Conservation (phyloP, 169 alveolate genomes). For the Toxoplasma gondii region DNA sequence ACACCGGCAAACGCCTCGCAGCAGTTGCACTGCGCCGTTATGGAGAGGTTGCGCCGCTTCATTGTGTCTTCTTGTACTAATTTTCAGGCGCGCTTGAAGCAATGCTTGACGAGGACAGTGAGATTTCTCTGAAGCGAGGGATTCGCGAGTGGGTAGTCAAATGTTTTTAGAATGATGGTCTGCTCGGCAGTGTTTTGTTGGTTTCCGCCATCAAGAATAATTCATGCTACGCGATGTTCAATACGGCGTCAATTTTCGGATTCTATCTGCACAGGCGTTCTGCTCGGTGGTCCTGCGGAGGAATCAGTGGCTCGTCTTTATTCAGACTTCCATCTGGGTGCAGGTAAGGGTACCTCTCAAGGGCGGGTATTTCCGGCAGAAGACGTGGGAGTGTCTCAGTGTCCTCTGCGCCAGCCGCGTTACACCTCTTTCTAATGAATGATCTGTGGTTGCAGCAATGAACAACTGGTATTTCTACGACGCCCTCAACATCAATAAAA, state of each 20-base stretch:
- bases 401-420: background rate
- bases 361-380: background rate
- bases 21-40: too few relatives aligned
- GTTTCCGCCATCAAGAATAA: too few relatives aligned
- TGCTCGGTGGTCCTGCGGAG: background rate
- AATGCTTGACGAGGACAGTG: background rate
- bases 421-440: background rate
- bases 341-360: background rate
- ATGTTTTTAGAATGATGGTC: too few relatives aligned
- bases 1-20: too few relatives aligned
- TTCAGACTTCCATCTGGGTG: background rate
- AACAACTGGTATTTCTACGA: slow-evolving; percentile 21
- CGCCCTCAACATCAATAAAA: background rate
- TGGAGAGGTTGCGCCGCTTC: too few relatives aligned
- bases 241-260: too few relatives aligned
- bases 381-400: background rate
- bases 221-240: too few relatives aligned
- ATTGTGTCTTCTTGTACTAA: background rate
- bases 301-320: background rate
- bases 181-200: too few relatives aligned
- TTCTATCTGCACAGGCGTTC: background rate
- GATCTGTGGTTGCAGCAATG: background rate
- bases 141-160: too few relatives aligned
- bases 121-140: too few relatives aligned
- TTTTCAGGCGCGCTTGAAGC: background rate